These are phyloP conservation scores for Iberis pinnata DNA, from an alignment of 345 rosid genomes.

Conservation along the genomic window DNA sequence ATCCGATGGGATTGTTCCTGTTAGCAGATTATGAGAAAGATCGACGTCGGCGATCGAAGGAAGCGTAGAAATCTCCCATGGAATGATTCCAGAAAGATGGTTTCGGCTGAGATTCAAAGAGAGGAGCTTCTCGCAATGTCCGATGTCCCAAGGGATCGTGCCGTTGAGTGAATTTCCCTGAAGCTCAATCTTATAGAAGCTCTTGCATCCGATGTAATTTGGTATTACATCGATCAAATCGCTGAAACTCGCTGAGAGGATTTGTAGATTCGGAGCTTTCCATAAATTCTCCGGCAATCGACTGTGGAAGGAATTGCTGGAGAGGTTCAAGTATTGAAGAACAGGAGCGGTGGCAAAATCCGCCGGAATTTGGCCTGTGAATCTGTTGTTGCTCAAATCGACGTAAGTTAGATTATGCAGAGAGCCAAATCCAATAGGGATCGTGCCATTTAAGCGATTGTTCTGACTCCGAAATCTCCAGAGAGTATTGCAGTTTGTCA, in stretches of 20 bases:
- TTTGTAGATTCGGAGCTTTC: constrained; percentile 57
- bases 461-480: constrained; percentile 58
- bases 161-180: constrained; percentile 67
- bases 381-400: constrained; percentile 66
- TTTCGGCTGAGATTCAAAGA: constrained; percentile 62
- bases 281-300: constrained; percentile 53
- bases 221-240: constrained; percentile 57
- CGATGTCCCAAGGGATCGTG: constrained; percentile 71
- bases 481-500: constrained; percentile 55
- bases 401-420: constrained; percentile 54
- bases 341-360: constrained; percentile 57
- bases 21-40: constrained; percentile 63
- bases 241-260: constrained; percentile 63
- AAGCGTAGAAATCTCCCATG: constrained; percentile 71
- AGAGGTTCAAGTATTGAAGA: constrained; percentile 70
- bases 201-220: constrained; percentile 56
- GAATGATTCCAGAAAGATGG: constrained; percentile 66
- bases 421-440: constrained; percentile 66
- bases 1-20: constrained; percentile 79
- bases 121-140: constrained; percentile 79
- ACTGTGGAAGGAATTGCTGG: constrained; percentile 47
- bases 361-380: constrained; percentile 55
- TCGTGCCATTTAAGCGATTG: constrained; percentile 59
- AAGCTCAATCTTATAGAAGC: constrained; percentile 69
- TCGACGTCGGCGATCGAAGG: constrained; percentile 68